Conservation (phyloP, 1,284 basidiomycete species). For the Rhodotorula mucilaginosa region DNA sequence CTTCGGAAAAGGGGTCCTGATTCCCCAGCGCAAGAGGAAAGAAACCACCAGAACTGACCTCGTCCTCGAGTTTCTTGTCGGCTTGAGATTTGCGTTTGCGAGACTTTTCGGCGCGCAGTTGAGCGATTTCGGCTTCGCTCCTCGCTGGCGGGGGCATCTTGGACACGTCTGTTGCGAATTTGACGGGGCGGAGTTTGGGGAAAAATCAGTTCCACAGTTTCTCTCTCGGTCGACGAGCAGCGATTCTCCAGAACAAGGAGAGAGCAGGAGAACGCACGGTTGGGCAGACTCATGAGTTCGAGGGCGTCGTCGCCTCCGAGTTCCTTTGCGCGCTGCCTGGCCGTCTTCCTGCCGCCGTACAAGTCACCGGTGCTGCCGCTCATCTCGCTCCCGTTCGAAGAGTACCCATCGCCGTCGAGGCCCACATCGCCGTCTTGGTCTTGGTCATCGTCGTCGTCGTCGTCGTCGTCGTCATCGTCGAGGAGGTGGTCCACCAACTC, state of each 20-base stretch:
- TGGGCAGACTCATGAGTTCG: conserved; percentile 32
- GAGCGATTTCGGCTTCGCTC: conserved; percentile 33
- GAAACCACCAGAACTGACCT: conserved; percentile 13
- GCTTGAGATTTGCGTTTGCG: conserved; percentile 35
- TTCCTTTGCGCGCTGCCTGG: conserved; percentile 38
- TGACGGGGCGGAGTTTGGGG: not conserved
- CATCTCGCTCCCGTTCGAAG: not conserved
- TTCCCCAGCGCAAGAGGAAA: not conserved
- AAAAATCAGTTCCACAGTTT: not conserved
- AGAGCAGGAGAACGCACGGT: conserved; percentile 1
- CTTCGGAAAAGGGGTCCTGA: too few species aligned
- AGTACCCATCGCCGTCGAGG: not conserved
- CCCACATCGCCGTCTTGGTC: not conserved
- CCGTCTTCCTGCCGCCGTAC: conserved; percentile 34
- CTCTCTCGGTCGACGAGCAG: not conserved
- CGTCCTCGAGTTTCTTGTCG: conserved; percentile 40
- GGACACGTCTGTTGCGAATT: not conserved
- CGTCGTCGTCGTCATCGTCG: not conserved
- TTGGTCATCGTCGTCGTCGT: not conserved
- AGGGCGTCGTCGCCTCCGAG: conserved; percentile 35
- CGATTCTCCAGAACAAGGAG: not conserved
- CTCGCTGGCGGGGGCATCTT: conserved; percentile 8
- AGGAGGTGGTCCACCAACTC: conserved; percentile 11
- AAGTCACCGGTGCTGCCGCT: conserved; percentile 14
- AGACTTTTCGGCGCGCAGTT: conserved; percentile 26